phyloP scores from a whole-genome alignment of 2,329 filamentous ascomycete genomes.

The Fusarium odoratissimum region DNA sequence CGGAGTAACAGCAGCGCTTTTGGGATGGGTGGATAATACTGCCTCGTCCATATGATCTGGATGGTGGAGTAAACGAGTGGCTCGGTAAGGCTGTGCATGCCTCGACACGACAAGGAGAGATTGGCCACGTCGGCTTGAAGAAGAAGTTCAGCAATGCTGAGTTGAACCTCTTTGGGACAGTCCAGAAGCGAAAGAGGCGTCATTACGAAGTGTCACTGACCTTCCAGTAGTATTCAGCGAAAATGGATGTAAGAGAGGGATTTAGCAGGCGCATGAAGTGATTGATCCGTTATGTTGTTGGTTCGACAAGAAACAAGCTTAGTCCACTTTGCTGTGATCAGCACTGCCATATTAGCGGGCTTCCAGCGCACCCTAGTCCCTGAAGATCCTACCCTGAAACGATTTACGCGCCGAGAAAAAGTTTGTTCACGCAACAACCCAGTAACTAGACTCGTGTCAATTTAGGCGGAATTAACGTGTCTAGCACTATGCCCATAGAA shows the following conservation, averaged over 20 bases:
- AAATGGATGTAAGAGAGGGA: background rate
- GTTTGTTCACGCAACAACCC: too few relatives aligned
- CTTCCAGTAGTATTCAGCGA: background rate
- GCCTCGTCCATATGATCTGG: background rate
- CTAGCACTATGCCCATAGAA: background rate
- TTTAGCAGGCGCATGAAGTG: background rate
- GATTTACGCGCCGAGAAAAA: background rate
- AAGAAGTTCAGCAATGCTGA: background rate
- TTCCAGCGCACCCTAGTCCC: background rate
- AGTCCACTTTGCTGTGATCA: background rate
- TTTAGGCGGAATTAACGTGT: background rate
- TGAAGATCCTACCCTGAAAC: background rate
- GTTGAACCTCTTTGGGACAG: background rate
- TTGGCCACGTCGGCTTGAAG: background rate
- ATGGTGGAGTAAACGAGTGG: background rate
- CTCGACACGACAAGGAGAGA: background rate
- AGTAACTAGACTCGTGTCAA: background rate
- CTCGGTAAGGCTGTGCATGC: background rate
- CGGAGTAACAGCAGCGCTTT: background rate
- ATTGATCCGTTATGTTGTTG: background rate
- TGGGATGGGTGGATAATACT: background rate
- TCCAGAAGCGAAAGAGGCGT: background rate
- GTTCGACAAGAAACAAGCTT: background rate
- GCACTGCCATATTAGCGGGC: fast-evolving
- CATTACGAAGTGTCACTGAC: background rate